Evolutionary conservation across 2,329 filamentous ascomycete genomes (phyloP).

Genomic region (Madurella fahalii): DNA sequence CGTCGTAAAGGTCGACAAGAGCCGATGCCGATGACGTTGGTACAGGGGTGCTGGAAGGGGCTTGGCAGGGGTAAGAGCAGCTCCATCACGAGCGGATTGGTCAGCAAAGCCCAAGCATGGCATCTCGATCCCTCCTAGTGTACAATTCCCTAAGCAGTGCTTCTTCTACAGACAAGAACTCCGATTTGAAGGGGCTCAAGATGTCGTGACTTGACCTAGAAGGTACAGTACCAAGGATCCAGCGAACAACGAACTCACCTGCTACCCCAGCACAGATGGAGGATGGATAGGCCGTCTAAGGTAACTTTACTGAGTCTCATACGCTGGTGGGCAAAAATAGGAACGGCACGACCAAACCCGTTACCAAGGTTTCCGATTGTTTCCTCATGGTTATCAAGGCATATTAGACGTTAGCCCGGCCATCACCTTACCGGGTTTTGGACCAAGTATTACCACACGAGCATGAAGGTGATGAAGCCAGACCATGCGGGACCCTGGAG

Average conservation of each 20-base stretch:
- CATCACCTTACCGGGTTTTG: constrained; percentile 7
- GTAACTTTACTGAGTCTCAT: neutral
- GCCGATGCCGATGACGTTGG: too few relatives aligned
- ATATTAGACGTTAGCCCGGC: neutral
- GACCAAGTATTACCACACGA: neutral
- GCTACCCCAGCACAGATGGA: too few relatives aligned
- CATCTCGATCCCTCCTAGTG: too few relatives aligned
- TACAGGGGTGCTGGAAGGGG: neutral
- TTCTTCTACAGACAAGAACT: too few relatives aligned
- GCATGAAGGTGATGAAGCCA: constrained; percentile 20
- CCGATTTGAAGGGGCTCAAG: too few relatives aligned
- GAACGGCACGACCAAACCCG: neutral
- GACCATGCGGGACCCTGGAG: constrained; percentile 4
- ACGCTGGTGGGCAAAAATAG: constrained; percentile 4
- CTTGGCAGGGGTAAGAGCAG: constrained; percentile 4
- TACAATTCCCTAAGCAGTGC: too few relatives aligned
- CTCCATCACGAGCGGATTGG: neutral
- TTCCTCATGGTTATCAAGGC: constrained; percentile 1
- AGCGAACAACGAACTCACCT: too few relatives aligned
- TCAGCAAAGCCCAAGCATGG: too few relatives aligned
- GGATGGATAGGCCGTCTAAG: too few relatives aligned
- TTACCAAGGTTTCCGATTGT: constrained; percentile 7
- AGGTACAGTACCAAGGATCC: too few relatives aligned
- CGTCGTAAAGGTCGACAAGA: neutral
- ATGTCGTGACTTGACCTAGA: too few relatives aligned